A percentile compares a stretch with the other conserved stretches of the same genome.
Conservation (phyloP, 1,139 yeast species). For the Lipomyces yarrowii region DNA sequence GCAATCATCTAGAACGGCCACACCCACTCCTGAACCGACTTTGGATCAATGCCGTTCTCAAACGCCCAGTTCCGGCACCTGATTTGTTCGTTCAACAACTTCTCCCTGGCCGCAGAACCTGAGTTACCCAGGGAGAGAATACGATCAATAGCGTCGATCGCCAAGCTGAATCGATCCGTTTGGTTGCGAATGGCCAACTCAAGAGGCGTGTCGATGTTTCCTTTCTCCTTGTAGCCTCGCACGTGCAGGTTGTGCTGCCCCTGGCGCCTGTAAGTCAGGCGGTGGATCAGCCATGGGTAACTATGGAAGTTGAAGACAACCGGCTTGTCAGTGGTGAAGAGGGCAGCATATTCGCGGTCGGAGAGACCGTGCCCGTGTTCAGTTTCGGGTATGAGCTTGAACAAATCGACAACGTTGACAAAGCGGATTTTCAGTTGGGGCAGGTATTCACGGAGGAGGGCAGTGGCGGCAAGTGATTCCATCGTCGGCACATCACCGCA, state of each 20-base stretch:
- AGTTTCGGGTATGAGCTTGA: conserved; percentile 4
- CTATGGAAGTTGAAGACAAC: conserved; percentile 9
- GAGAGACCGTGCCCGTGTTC: conserved; percentile 8
- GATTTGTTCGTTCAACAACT: conserved; percentile 7
- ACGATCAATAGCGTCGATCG: conserved; percentile 9
- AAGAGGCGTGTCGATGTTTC: conserved; percentile 9
- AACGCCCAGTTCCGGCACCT: conserved; percentile 6
- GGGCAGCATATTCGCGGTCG: conserved; percentile 7
- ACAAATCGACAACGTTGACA: conserved; percentile 11
- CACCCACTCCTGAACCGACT: conserved; percentile 4
- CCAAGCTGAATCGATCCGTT: conserved; percentile 10
- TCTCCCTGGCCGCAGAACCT: conserved; percentile 7
- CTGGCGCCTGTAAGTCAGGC: conserved; percentile 9
- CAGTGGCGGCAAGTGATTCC: conserved; percentile 13
- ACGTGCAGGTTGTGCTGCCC: conserved; percentile 9
- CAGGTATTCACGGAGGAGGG: conserved; percentile 9
- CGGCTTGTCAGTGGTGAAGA: conserved; percentile 9
- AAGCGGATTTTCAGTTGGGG: conserved; percentile 9
- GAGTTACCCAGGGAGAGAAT: conserved; percentile 1
- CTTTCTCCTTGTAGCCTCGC: conserved; percentile 12
- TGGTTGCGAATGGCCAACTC: conserved; percentile 13
- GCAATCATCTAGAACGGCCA: conserved; percentile 2
- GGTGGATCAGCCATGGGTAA: conserved; percentile 10
- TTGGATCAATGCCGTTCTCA: conserved; percentile 11
- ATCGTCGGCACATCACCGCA: conserved; percentile 11